Evolutionary conservation across 2,329 filamentous ascomycete genomes (phyloP), one percentile per base, ranked within the genome.

Genomic region (Fusarium bactridioides): DNA sequence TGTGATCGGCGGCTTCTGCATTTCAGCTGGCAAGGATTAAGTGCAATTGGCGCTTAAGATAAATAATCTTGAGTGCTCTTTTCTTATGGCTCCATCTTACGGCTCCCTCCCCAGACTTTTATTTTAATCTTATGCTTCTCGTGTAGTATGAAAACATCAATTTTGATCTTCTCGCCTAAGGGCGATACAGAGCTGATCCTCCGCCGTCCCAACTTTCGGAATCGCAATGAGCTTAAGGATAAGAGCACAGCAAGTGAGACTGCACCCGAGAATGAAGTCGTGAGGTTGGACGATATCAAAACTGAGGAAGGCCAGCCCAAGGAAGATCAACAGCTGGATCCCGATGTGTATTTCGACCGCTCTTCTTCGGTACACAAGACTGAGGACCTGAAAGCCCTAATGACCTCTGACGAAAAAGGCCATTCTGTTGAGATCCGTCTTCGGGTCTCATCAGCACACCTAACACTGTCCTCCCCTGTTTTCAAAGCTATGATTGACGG

Each of bases 61-160:
- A 43, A 23, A 10, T 43, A 5, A 43, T 6, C 10, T 18, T 25
- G 7, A 23, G 6, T 18, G 5, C 15, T 43, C n/a, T 15, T 43
- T 16, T 23, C 15, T 43, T 23, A 18, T 43, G 15, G 6, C n/a
- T 4, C 10, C 7, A 6, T 43, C n/a, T 43, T 23, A 18, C 11
- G 10, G 6, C n/a, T 3, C n/a, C 10, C 10, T 43, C 10, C 18
- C 23, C 1, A 25, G 10, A 23, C 1, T 1, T 25, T 5, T 2
- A 15, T 18, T 12, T 43, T 3, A 43, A 18, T 18, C 5, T 18
- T 5, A 5, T 25, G 10, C 10, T 2, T 25, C 5, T 18, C 7
- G 3, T 43, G 1, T 11, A 12, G 23, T 43, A 25, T 43, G n/a
- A 25, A 43, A 43, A 18, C n/a, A 18, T 23, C 16, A 23, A 43